Base-by-base conservation (phyloP, 2,329 filamentous ascomycete species). In the Clonostachys chloroleuca region DNA sequence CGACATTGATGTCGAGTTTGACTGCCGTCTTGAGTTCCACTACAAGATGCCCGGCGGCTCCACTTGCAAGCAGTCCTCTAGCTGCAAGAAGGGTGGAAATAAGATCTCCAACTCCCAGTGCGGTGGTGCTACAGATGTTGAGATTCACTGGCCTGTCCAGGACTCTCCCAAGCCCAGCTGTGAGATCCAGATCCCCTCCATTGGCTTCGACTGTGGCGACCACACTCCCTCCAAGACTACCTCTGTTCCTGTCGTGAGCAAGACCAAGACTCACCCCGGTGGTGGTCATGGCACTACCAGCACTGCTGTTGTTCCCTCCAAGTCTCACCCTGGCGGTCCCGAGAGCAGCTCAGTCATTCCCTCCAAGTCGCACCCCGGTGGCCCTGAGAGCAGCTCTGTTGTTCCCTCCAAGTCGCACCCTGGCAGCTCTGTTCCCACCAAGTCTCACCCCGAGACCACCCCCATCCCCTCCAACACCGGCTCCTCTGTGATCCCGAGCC, bases 21-120 rank as follows among this genome's bases (percentile, higher is more conserved):
- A 92, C 67, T 84, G 81, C 56, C 83, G 92, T 53, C 72, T 97
- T 46, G 84, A 92, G 67, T 90, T 96, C 73, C 80, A 89, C 74
- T 96, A 92, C 70, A 78, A 75, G 59, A 95, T 96, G 90, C 78
- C 83, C 3, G 89, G 92, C 64, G 88, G 88, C 56, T 84, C 81
- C 13, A 80, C 68, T 50, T 97, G 92, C 83, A 92, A 88, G 73
- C 87, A 95, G 59, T 83, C 81, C 52, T 73, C 80, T 54, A 62
- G 75, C 45, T 95, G 89, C 80, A 80, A 75, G 53, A 72, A 77
- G 47, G 72, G 76, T 14, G 41, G 34, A n/a, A 49, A 46, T 44
- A 46, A 45, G 42, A 47, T 49, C 43, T 17, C 89, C 59, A 84
- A 82, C 49, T 80, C 78, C 42, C 90, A 96, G 77, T 97, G 92